phyloP scores from a whole-genome alignment of 176 grass and related monocot species.

The Oryza longistaminata region DNA sequence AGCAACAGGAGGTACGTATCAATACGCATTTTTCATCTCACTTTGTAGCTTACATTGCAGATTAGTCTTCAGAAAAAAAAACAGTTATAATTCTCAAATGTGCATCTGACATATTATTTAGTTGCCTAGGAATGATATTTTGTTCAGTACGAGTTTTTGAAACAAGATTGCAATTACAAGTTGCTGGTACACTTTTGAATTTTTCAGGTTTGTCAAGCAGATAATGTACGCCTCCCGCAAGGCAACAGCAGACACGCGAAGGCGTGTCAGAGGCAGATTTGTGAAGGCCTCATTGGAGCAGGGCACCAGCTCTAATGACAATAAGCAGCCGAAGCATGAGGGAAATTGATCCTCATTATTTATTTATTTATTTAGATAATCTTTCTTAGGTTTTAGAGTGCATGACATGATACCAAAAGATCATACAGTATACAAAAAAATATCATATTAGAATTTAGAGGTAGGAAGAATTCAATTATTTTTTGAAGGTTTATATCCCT shows the following conservation, averaged over 20 bases:
- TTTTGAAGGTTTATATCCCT: background rate
- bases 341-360: background rate
- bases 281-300: conserved; percentile 17
- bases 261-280: conserved; percentile 48
- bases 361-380: background rate
- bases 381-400: background rate
- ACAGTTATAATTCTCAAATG: background rate
- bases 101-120: background rate
- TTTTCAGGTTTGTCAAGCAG: conserved; percentile 38
- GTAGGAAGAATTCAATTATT: background rate
- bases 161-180: background rate
- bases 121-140: background rate
- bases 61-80: background rate
- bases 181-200: background rate
- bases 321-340: background rate
- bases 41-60: background rate
- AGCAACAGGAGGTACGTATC: conserved; percentile 37
- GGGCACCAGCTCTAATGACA: background rate
- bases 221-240: conserved; percentile 49
- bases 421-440: no score
- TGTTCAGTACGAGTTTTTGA: background rate
- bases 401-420: no score
- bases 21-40: background rate
- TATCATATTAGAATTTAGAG: background rate
- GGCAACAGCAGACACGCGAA: conserved; percentile 39